Conservation (phyloP, 352 stramenopile species). For the Globisporangium okanoganense region DNA sequence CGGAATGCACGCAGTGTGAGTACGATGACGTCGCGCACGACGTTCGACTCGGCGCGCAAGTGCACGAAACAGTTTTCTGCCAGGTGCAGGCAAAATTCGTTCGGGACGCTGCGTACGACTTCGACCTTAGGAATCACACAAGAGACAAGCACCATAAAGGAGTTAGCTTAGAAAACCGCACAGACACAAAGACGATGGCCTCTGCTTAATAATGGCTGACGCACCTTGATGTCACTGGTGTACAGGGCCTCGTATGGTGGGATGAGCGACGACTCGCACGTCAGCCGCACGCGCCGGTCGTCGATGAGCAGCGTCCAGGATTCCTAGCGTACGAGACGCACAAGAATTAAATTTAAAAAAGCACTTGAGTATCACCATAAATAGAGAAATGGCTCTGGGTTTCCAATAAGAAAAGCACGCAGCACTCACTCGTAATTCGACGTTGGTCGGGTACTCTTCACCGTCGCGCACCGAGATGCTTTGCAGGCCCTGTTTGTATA, state of each 20-base stretch:
- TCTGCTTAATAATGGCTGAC: constrained; percentile 11
- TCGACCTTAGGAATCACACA: constrained; percentile 26
- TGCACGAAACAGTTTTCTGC: constrained; percentile 55
- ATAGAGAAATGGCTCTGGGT: neutral
- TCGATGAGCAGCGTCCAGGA: constrained; percentile 83
- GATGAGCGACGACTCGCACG: constrained; percentile 78
- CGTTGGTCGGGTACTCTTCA: constrained; percentile 52
- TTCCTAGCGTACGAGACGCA: constrained; percentile 32
- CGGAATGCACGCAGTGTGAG: constrained; percentile 77
- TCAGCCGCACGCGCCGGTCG: constrained; percentile 66
- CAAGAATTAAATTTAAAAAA: neutral
- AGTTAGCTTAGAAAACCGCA: neutral
- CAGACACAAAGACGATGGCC: constrained; percentile 6
- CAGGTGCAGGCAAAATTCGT: constrained; percentile 67
- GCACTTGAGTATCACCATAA: neutral
- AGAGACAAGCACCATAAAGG: neutral
- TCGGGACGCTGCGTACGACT: constrained; percentile 46
- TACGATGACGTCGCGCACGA: constrained; percentile 78
- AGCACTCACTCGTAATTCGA: constrained; percentile 51
- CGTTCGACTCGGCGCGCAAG: constrained; percentile 70
- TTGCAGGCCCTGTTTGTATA: constrained; percentile 23
- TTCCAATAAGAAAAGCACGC: neutral
- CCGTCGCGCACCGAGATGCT: constrained; percentile 56
- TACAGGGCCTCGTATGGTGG: constrained; percentile 79
- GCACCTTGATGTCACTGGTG: constrained; percentile 60